These are phyloP conservation scores for Populus simonii DNA, from an alignment of 345 rosid species.

Conservation along the genomic window DNA sequence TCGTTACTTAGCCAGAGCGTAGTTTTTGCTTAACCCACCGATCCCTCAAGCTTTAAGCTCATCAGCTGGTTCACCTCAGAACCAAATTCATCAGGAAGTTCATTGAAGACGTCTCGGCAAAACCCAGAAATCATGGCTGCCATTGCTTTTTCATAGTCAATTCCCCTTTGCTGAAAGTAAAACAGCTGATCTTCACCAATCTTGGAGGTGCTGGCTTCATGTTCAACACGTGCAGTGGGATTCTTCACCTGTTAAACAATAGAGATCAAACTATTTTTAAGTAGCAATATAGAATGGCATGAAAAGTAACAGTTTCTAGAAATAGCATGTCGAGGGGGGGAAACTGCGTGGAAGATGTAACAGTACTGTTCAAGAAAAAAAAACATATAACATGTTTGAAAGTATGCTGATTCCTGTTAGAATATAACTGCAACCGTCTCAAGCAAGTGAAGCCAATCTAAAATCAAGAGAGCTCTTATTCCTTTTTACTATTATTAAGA, in stretches of 20 bases:
- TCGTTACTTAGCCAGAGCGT: too few species aligned
- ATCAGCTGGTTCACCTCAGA: constrained; percentile 88
- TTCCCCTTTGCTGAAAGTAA: constrained; percentile 96
- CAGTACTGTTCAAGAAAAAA: too few species aligned
- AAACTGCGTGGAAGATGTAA: too few species aligned
- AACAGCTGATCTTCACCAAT: constrained; percentile 90
- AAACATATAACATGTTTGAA: too few species aligned
- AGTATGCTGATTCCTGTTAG: too few species aligned
- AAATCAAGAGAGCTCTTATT: neutral
- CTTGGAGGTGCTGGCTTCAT: constrained; percentile 96
- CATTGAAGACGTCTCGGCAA: constrained; percentile 85
- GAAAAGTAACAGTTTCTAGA: neutral
- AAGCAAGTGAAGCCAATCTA: too few species aligned
- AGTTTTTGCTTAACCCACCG: constrained; percentile 59
- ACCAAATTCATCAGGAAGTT: constrained; percentile 87
- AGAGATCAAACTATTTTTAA: constrained; percentile 2
- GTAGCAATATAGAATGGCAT: neutral
- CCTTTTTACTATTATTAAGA: neutral
- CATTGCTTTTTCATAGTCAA: constrained; percentile 92
- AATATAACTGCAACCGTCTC: too few species aligned
- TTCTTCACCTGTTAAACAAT: constrained; percentile 61
- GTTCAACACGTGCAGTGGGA: constrained; percentile 83
- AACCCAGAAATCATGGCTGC: constrained; percentile 95
- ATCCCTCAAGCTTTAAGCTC: constrained; percentile 93
- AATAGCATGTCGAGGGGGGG: neutral